phyloP scores from a whole-genome alignment of 352 stramenopile species.

The Phytopythium litorale region DNA sequence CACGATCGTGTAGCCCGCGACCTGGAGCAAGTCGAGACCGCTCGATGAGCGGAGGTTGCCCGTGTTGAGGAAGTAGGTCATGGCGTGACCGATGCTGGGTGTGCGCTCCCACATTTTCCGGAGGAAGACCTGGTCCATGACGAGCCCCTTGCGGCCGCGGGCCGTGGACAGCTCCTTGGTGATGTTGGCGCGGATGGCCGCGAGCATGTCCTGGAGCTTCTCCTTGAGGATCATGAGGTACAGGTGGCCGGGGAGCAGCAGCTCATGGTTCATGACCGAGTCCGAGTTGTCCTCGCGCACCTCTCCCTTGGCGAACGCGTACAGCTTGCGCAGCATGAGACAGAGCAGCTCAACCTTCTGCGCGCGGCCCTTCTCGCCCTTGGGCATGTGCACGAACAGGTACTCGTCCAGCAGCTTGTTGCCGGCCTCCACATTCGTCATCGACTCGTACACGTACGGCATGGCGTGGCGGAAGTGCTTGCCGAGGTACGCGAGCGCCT shows the following conservation, averaged over 20 bases:
- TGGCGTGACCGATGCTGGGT: constrained; percentile 89
- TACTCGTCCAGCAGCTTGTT: constrained; percentile 91
- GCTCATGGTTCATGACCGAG: constrained; percentile 98
- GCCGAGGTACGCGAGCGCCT: constrained; percentile 94
- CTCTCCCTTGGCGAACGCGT: constrained; percentile 93
- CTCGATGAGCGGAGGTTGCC: constrained; percentile 97
- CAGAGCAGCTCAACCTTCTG: constrained; percentile 94
- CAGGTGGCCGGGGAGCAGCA: constrained; percentile 95
- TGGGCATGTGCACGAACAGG: constrained; percentile 96
- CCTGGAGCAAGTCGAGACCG: constrained; percentile 97
- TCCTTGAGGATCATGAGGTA: constrained; percentile 98
- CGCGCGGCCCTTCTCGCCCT: constrained; percentile 81
- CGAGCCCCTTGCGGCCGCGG: constrained; percentile 50
- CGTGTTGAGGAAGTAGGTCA: constrained; percentile 99
- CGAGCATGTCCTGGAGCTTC: constrained; percentile 95
- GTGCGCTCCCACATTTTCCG: constrained; percentile 93
- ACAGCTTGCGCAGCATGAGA: constrained; percentile 98
- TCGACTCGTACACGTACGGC: constrained; percentile 73
- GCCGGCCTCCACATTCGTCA: constrained; percentile 90
- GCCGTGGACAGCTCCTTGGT: constrained; percentile 54
- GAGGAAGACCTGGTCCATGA: constrained; percentile 88
- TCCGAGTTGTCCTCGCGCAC: constrained; percentile 98
- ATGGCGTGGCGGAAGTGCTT: constrained; percentile 95
- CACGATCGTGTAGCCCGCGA: constrained; percentile 98
- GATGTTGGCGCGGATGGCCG: constrained; percentile 67